phyloP scores from a whole-genome alignment of 495 filamentous ascomycete species.

The Pseudomonodictys pantanalensis region DNA sequence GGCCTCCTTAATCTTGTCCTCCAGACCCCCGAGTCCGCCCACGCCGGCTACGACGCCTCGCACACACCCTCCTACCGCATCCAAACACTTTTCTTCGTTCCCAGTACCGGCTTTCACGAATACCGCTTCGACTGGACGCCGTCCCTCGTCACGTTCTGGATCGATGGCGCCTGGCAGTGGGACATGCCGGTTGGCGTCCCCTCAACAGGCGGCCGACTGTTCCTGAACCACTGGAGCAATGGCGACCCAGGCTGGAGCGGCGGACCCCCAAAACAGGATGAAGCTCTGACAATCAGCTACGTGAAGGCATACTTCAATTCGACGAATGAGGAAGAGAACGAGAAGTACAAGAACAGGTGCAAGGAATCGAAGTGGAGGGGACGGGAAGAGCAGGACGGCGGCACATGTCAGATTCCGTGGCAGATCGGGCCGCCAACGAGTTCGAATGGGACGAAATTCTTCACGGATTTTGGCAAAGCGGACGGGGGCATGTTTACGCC shows the following conservation, averaged over 20 bases:
- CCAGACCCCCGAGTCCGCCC: constrained; percentile 57
- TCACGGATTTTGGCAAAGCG: too few relatives aligned
- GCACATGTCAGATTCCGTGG: constrained; percentile 59
- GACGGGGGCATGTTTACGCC: too few relatives aligned
- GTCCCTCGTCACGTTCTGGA: constrained; percentile 60
- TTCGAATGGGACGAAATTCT: constrained; percentile 64
- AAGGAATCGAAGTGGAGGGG: too few relatives aligned
- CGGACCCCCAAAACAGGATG: constrained; percentile 62
- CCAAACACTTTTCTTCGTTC: constrained; percentile 59
- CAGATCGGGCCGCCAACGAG: constrained; percentile 41
- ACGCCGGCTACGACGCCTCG: constrained; percentile 55
- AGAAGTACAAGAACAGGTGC: constrained; percentile 19
- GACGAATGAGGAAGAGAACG: constrained; percentile 33
- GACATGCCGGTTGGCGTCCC: constrained; percentile 58
- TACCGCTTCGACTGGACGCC: constrained; percentile 75
- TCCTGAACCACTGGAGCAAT: constrained; percentile 76
- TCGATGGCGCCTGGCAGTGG: constrained; percentile 54
- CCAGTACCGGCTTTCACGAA: constrained; percentile 61
- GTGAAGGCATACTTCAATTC: constrained; percentile 80
- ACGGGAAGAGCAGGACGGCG: too few relatives aligned
- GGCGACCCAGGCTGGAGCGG: constrained; percentile 65
- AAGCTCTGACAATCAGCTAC: constrained; percentile 59
- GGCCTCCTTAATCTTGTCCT: constrained; percentile 69
- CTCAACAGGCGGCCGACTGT: constrained; percentile 56
- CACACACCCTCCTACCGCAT: constrained; percentile 54